Evolutionary conservation across 116 monocot species (phyloP), one percentile per base, ranked within the genome.

Genomic region (Zostera marina): DNA sequence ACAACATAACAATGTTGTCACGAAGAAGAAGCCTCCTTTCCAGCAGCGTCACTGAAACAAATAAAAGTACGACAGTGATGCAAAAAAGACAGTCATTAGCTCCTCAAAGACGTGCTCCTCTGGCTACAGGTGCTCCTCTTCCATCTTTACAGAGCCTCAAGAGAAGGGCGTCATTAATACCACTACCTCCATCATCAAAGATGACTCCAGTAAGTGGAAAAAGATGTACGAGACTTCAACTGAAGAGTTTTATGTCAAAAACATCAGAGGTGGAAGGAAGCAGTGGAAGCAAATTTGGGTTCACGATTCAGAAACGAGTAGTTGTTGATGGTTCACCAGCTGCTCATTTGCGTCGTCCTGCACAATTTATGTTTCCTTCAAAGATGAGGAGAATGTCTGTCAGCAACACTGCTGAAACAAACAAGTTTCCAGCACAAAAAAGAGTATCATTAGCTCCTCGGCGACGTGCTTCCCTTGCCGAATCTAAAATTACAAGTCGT

Each of bases 271-370:
- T 17, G 64, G 22, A 39, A 59, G 25, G 70, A 5, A 59, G 75
- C 26, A 47, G 66, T 10, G 24, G 47, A 11, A 71, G 60, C 67
- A 88, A 79, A 53, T 22, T 74, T 38, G 74, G 84, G 42, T 88
- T 81, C 65, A 85, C 81, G 44, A 55, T 94, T 25, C 88, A 94
- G 64, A 94, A 84, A 48, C 74, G 85, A 67, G 52, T 93, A 12
- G 25, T 77, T 9, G 53, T 94, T 23, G 72, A 73, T 32, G 32
- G 32, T 32, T 32, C 32, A 24, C 74, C 87, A 1, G 72, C 79
- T 14, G 62, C 61, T 58, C 72, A 61, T 63, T 42, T 63, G 22
- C 69, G 13, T 48, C 59, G 9, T 23, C 8, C 47, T 23, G 21
- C 57, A n/a, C 11, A 16, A 38, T 39, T 20, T 15, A 20, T 19